Evolutionary conservation across 1,139 yeast genomes (phyloP).

Genomic region (Kluyveromyces sp.): DNA sequence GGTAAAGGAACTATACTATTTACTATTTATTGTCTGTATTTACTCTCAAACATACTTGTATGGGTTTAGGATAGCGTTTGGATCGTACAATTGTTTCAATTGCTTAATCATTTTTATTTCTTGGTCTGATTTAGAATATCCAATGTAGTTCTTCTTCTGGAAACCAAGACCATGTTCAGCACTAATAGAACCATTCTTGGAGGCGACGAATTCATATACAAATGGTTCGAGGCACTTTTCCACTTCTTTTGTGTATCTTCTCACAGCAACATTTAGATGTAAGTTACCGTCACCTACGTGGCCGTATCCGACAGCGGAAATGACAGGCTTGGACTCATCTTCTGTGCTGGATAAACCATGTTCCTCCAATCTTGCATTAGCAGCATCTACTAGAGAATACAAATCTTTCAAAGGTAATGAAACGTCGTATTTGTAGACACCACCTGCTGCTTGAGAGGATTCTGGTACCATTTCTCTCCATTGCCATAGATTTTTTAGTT

Average conservation of each 20-base stretch:
- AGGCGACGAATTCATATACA: constrained; percentile 80
- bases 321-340: constrained; percentile 65
- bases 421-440: constrained; percentile 93
- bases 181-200: constrained; percentile 72
- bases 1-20: neutral
- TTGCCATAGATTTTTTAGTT: constrained; percentile 73
- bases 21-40: neutral
- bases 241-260: constrained; percentile 65
- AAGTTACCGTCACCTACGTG: constrained; percentile 92
- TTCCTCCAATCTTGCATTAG: constrained; percentile 45
- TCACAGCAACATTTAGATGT: constrained; percentile 79
- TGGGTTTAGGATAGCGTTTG: constrained; percentile 82
- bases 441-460: constrained; percentile 78
- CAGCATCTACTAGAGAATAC: constrained; percentile 73
- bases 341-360: constrained; percentile 46
- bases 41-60: constrained; percentile 55
- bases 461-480: constrained; percentile 96
- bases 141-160: constrained; percentile 81
- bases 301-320: constrained; percentile 85
- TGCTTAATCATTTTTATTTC: constrained; percentile 66
- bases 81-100: constrained; percentile 69
- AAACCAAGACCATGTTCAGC: constrained; percentile 95
- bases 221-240: constrained; percentile 79
- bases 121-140: constrained; percentile 64
- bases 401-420: constrained; percentile 74